A percentile compares a stretch with the other conserved stretches of the same genome.
These are phyloP conservation scores for Fusarium staphyleae DNA, from an alignment of 2,329 filamentous ascomycete species.

Conservation along the genomic window DNA sequence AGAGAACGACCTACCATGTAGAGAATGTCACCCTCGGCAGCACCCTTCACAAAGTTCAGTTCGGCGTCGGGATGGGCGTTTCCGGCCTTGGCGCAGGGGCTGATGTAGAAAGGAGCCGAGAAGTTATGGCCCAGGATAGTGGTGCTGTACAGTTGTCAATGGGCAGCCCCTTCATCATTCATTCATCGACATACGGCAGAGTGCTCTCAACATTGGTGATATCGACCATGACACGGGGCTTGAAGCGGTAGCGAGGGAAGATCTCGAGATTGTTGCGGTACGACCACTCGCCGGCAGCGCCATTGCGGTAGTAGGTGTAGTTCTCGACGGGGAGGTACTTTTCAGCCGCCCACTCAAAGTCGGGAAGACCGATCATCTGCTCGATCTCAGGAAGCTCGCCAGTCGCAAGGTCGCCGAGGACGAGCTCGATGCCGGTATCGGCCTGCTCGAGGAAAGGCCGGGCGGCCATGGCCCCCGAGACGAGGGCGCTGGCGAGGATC, in stretches of 20 bases:
- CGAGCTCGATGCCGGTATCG: constrained; percentile 54
- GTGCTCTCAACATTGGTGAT: constrained; percentile 53
- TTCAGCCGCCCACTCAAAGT: constrained; percentile 62
- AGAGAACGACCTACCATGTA: constrained; percentile 50
- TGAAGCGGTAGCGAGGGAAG: constrained; percentile 56
- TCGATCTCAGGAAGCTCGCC: constrained; percentile 53
- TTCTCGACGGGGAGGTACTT: constrained; percentile 54
- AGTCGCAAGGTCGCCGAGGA: constrained; percentile 45
- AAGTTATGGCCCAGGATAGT: constrained; percentile 62
- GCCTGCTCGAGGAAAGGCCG: constrained; percentile 55
- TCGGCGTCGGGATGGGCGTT: constrained; percentile 57
- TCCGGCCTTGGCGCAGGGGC: constrained; percentile 55
- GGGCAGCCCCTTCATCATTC: no score
- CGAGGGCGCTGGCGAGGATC: constrained; percentile 39
- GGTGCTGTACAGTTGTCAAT: constrained; percentile 44
- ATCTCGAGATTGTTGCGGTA: constrained; percentile 65
- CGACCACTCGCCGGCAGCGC: constrained; percentile 62
- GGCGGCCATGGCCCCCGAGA: constrained; percentile 50
- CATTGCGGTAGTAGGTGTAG: constrained; percentile 66
- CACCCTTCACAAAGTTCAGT: constrained; percentile 57
- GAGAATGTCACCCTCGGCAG: constrained; percentile 56
- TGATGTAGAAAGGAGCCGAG: constrained; percentile 63
- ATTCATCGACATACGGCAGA: constrained; percentile 40
- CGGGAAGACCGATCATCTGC: constrained; percentile 57
- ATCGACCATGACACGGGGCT: constrained; percentile 59